Conservation (phyloP, 169 alveolate species). For the Cryptosporidium sp. region DNA sequence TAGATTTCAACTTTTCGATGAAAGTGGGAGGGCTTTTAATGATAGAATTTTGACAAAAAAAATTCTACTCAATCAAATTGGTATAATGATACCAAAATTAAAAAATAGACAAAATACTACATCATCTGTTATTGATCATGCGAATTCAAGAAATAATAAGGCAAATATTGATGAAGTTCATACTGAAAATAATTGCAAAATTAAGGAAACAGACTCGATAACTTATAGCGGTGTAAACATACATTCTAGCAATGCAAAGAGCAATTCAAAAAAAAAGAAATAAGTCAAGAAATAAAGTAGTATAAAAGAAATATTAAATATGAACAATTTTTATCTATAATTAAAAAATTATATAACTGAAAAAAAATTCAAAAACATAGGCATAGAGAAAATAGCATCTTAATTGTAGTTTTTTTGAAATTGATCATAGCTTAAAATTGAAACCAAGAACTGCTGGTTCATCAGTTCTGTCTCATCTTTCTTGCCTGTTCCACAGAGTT, state of each 20-base stretch:
- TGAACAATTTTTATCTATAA: not conserved
- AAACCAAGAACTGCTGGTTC: slow-evolving; percentile 45
- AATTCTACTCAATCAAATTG: not conserved
- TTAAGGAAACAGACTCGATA: not conserved
- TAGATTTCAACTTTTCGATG: slow-evolving; percentile 24
- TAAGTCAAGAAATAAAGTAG: slow-evolving; percentile 1
- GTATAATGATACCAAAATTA: slow-evolving; percentile 18
- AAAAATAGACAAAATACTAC: slow-evolving; percentile 20
- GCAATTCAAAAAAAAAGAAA: slow-evolving; percentile 13
- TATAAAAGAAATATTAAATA: not conserved
- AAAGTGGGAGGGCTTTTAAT: slow-evolving; percentile 28
- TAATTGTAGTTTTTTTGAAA: slow-evolving; percentile 22
- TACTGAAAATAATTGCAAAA: not conserved
- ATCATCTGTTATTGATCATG: not conserved
- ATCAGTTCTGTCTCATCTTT: slow-evolving; percentile 30
- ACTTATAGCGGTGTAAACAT: not conserved
- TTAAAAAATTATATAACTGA: not conserved
- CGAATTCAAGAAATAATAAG: not conserved
- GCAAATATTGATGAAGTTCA: not conserved
- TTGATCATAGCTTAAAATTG: slow-evolving; percentile 38
- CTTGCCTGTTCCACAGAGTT: slow-evolving; percentile 42
- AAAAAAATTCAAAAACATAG: too few species aligned
- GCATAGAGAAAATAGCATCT: not conserved
- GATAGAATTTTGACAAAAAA: slow-evolving; percentile 24
- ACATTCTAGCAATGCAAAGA: not conserved